A percentile compares a stretch with the other conserved stretches of the same genome.
These are phyloP conservation scores for Gonium pectorale DNA, from an alignment of 139 green algal genomes.

Conservation along the genomic window DNA sequence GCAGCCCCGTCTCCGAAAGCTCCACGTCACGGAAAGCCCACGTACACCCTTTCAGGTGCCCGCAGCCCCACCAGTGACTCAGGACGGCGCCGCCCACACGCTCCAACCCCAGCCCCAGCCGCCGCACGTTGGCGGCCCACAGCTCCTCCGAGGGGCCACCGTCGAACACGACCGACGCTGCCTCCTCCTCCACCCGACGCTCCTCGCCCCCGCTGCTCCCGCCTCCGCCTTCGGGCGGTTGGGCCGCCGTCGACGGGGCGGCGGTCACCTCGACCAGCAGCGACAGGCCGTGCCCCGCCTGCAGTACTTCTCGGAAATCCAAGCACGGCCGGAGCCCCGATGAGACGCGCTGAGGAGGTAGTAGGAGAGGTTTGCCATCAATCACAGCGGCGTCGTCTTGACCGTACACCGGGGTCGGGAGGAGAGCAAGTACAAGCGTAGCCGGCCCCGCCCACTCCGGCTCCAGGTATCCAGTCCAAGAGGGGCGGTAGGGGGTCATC, in stretches of 20 bases:
- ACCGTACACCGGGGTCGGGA: too few relatives aligned
- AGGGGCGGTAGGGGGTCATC: too few relatives aligned
- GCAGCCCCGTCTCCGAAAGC: too few relatives aligned
- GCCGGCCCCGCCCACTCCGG: too few relatives aligned
- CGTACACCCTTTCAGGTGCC: too few relatives aligned
- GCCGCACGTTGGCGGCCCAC: conserved; percentile 40
- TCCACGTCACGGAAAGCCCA: too few relatives aligned
- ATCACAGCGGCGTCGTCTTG: too few relatives aligned
- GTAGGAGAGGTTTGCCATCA: not conserved
- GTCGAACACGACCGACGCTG: conserved; percentile 53
- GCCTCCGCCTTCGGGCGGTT: not conserved
- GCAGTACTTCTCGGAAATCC: conserved; percentile 38
- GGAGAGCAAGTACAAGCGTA: too few relatives aligned
- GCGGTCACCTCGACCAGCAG: conserved; percentile 30
- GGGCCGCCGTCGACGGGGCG: not conserved
- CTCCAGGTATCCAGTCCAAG: too few relatives aligned
- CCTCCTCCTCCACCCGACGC: conserved; percentile 11
- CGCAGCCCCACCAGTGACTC: conserved; percentile 54
- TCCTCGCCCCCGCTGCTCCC: not conserved
- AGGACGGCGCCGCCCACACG: conserved; percentile 54
- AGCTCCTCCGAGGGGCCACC: conserved; percentile 39
- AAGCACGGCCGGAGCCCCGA: conserved; percentile 2
- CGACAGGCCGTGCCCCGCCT: conserved; percentile 53
- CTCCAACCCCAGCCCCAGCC: conserved; percentile 18
- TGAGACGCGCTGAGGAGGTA: not conserved